Evolutionary conservation across 2,329 filamentous ascomycete genomes (phyloP), one percentile per base, ranked within the genome.

Genomic region (Dothideomycetes sp.): DNA sequence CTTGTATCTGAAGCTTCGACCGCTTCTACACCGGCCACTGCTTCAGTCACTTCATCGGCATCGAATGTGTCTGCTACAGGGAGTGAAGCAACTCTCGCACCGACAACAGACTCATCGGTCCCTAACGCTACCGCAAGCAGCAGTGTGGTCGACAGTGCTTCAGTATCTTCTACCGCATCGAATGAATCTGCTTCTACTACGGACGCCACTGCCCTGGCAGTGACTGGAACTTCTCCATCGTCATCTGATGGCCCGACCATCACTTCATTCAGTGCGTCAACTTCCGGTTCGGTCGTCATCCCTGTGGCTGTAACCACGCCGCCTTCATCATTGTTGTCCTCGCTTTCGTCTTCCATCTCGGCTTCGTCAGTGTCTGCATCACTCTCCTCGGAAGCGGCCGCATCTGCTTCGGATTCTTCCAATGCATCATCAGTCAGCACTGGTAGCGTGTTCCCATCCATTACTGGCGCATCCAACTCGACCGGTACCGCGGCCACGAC

Each of bases 261-360:
- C 7, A 45, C 37, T 22, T 41, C 39, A 2, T 41, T 41, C 30
- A 40, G 16, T 4, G 31, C 33, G 4, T 38, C 43, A 31, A 36
- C 42, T 15, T 40, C 43, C 31, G 50, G 48, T 14, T 44, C 49
- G 0, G 48, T 47, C 7, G 43, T 51, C 16, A 44, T 53, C 17
- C 46, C 51, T 11, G 40, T 54, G 14, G 45, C 50, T 15, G 33
- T 49, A 1, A 48, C 44, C 10, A 48, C 48, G 17, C 45, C 27
- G 19, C 40, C 45, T 31, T 41, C 41, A 12, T 37, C 41, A 14
- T 30, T 38, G 15, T 29, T 43, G 14, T 41, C 46, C 4, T 47
- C 42, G 11, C 38, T 46, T 14, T 32, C 42, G n/a, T 38, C 42
- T 10, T 42, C 45, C 10, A 27, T 22, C 15, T 41, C 30, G 19